Evolutionary conservation across 495 filamentous ascomycete genomes (phyloP), one percentile per base, ranked within the genome.

Genomic region (Podospora pseudoanserina): DNA sequence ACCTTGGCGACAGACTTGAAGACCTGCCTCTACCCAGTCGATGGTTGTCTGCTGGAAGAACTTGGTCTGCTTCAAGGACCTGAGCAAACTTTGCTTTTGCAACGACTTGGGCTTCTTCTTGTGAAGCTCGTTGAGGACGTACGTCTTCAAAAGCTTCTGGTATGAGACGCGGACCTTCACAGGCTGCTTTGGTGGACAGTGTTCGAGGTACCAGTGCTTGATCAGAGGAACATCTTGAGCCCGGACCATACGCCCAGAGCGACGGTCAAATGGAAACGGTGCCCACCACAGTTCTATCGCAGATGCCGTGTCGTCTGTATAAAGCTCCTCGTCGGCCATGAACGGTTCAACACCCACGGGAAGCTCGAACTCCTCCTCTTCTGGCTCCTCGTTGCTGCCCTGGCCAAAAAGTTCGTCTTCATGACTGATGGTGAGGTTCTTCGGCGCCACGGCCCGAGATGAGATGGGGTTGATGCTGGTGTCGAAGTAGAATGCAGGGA

Each of bases 31-130:
- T 32, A 99, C 95, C 96, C 96, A 99, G 78, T 99, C 96, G 69
- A 98, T 97, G 0, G 92, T 97, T 0, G 96, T 99, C 74, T 97
- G 94, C 82, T 99, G 96, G 86, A 99, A 99, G 81, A 98, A 99
- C 76, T 98, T 99, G 28, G 96, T 99, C 61, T 90, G 88, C 76
- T 97, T 97, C 71, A 99, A 76, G 0, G 91, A 94, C 73, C 87
- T 90, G 77, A 97, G 85, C 61, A 99, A 80, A 76, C 93, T 91
- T 79, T 99, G 96, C 76, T 94, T 96, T 79, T 92, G 97, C 71
- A 97, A 90, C 5, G 94, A 91, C 83, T 99, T 98, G 11, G 93
- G 92, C 68, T 90, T 90, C 75, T 91, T 94, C 80, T 94, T 95
- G 76, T 99, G 96, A 28, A 99, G 82, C 77, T 97, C 93, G 71